A percentile compares a stretch with the other conserved stretches of the same genome.
These are phyloP conservation scores for Gossypium laxum DNA, from an alignment of 441 rosid species.

Conservation along the genomic window DNA sequence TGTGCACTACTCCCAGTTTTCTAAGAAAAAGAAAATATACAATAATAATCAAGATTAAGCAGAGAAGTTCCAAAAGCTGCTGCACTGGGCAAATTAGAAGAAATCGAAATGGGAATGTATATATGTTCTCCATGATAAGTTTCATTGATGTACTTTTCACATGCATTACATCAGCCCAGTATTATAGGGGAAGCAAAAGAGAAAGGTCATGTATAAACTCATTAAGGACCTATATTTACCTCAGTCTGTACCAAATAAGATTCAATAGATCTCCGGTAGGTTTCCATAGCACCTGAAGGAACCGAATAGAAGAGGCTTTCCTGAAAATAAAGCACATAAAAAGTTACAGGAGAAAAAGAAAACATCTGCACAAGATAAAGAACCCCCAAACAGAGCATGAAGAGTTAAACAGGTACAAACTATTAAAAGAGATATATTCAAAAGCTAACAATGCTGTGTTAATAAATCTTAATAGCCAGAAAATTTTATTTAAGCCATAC, in stretches of 20 bases:
- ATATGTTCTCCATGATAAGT: slow-evolving; percentile 4
- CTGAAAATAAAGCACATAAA: slow-evolving; percentile 40
- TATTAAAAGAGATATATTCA: not conserved
- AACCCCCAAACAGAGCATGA: not conserved
- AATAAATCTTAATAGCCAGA: slow-evolving; percentile 6
- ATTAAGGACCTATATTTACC: slow-evolving; percentile 33
- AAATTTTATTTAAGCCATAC: slow-evolving; percentile 33
- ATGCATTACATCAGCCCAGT: not conserved
- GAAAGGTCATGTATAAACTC: slow-evolving; percentile 9
- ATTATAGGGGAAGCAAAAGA: slow-evolving; percentile 7
- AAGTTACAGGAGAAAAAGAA: not conserved
- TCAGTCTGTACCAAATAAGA: slow-evolving; percentile 54
- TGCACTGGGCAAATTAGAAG: not conserved
- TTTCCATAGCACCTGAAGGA: slow-evolving; percentile 75
- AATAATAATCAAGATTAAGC: slow-evolving; percentile 9
- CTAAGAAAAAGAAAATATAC: slow-evolving; percentile 30
- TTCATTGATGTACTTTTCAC: not conserved
- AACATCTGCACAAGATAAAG: not conserved
- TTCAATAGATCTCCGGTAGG: slow-evolving; percentile 72
- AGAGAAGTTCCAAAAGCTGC: slow-evolving; percentile 1
- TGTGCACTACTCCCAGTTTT: slow-evolving; percentile 63
- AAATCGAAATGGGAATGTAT: not conserved
- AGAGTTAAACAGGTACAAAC: not conserved
- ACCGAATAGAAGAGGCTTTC: slow-evolving; percentile 88
- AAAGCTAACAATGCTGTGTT: not conserved